Base-by-base conservation (phyloP, 2,329 filamentous ascomycete genomes). In the Arthroderma sp. region DNA sequence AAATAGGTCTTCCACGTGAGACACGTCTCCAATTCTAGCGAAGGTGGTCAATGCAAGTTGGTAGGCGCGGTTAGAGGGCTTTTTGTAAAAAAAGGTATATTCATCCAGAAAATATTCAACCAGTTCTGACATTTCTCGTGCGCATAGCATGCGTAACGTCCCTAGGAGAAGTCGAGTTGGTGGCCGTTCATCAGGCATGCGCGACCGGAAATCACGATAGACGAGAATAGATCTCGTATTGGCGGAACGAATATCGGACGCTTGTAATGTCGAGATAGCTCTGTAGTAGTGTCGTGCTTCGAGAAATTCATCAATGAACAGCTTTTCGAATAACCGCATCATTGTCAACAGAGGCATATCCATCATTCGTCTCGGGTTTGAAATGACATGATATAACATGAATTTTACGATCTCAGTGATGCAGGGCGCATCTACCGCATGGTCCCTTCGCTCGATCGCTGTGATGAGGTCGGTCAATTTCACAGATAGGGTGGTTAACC, bases 1-100 rank as follows among this genome's bases (percentile, higher is more conserved):
- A 48, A 74, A 74, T 5, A 73, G 46, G 31, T 59, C 54, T 36
- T 68, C 54, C 29, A 73, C 66, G 15, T 63, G 64, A 27, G 54
- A 51, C 9, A 64, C 61, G 50, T 76, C 67, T 28, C 72, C 72
- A 43, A 65, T 60, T 34, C 58, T 56, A 32, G 73, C 66, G 53
- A 71, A 70, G 7, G 61, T 62, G 6, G 55, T 57, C 36, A 73
- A 56, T 3, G 60, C 58, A 8, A 50, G 42, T 42, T 58, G 60
- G 48, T 68, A 70, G 15, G 56, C 58, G 30, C 51, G 42, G 4
- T 52, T 36, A 6, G 61, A 51, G 10, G 64, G 59, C 42, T 56
- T 58, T 33, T 43, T 50, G 51, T 64, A 53, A 11, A 64, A 61
- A 15, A 49, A 45, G 7, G 56, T 46, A 44, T 61, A 62, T 50